Evolutionary conservation across 495 filamentous ascomycete genomes (phyloP).

Genomic region (Aspergillus diversus): DNA sequence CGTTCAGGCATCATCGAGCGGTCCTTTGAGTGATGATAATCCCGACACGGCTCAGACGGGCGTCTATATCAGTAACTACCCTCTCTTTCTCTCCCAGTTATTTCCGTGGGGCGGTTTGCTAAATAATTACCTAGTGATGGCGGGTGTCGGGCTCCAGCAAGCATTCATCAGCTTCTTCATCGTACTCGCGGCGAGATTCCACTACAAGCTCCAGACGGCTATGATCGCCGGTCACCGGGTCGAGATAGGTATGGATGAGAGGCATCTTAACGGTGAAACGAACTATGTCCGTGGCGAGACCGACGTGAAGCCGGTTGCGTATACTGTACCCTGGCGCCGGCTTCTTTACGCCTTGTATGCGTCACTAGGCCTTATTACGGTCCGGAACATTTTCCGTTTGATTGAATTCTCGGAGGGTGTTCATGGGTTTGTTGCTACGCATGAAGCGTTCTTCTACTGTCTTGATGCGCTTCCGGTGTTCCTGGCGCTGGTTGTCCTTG

Average conservation of each 20-base stretch:
- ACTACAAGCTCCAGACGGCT: slow-evolving; percentile 26
- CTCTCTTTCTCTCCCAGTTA: slow-evolving; percentile 14
- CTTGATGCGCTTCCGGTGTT: slow-evolving; percentile 64
- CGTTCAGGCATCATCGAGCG: background rate
- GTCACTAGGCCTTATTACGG: slow-evolving; percentile 45
- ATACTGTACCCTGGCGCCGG: slow-evolving; percentile 5
- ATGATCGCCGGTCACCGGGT: background rate
- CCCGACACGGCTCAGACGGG: slow-evolving; percentile 5
- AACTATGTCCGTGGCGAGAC: background rate
- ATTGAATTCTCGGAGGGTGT: slow-evolving; percentile 55
- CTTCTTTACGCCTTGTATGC: slow-evolving; percentile 48
- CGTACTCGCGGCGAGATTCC: slow-evolving; percentile 46
- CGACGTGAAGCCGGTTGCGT: slow-evolving; percentile 24
- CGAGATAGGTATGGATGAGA: background rate
- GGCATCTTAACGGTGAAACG: slow-evolving; percentile 15
- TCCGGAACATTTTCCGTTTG: slow-evolving; percentile 62
- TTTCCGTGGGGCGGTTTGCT: slow-evolving; percentile 19
- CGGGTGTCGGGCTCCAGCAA: slow-evolving; percentile 55
- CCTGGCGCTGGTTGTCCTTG: slow-evolving; percentile 48
- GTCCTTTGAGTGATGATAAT: slow-evolving; percentile 1
- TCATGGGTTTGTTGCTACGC: slow-evolving; percentile 27
- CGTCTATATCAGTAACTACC: slow-evolving; percentile 20
- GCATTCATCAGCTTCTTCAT: slow-evolving; percentile 52
- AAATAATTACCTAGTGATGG: slow-evolving; percentile 52
- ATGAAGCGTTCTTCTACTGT: slow-evolving; percentile 58